Evolutionary conservation across 2,329 filamentous ascomycete genomes (phyloP).

Genomic region (Aspergillus sp.): DNA sequence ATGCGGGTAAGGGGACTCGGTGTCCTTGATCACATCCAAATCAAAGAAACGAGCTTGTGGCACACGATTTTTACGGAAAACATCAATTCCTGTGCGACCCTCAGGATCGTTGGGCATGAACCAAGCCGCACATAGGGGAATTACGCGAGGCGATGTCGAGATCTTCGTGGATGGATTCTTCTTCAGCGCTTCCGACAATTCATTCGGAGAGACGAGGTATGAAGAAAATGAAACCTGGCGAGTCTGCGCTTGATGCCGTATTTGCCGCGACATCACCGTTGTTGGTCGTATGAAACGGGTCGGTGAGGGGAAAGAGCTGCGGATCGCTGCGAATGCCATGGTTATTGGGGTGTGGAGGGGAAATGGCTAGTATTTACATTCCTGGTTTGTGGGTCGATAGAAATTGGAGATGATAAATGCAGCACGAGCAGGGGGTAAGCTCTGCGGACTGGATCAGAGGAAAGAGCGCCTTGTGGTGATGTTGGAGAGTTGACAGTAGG

Average conservation of each 20-base stretch:
- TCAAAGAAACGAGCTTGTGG: slow-evolving; percentile 94
- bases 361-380: slow-evolving; percentile 28
- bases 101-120: slow-evolving; percentile 86
- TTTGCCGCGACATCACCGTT: slow-evolving; percentile 27
- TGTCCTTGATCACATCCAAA: slow-evolving; percentile 86
- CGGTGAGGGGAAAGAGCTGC: slow-evolving; percentile 26
- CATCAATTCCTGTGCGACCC: slow-evolving; percentile 73
- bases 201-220: slow-evolving; percentile 81
- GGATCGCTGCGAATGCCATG: slow-evolving; percentile 39
- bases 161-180: slow-evolving; percentile 78
- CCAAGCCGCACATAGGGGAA: slow-evolving; percentile 92
- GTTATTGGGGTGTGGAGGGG: slow-evolving; percentile 12
- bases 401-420: slow-evolving; percentile 9
- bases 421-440: not conserved
- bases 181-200: slow-evolving; percentile 78
- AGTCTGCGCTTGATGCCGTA: slow-evolving; percentile 37
- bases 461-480: not conserved
- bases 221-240: slow-evolving; percentile 63
- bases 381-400: slow-evolving; percentile 10
- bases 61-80: slow-evolving; percentile 80
- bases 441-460: not conserved
- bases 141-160: slow-evolving; percentile 76
- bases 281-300: slow-evolving; percentile 26
- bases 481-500: slow-evolving; percentile 6
- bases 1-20: slow-evolving; percentile 85